These are phyloP conservation scores for Arthromyces matolae DNA, from an alignment of 768 basidiomycete genomes.

Conservation along the genomic window DNA sequence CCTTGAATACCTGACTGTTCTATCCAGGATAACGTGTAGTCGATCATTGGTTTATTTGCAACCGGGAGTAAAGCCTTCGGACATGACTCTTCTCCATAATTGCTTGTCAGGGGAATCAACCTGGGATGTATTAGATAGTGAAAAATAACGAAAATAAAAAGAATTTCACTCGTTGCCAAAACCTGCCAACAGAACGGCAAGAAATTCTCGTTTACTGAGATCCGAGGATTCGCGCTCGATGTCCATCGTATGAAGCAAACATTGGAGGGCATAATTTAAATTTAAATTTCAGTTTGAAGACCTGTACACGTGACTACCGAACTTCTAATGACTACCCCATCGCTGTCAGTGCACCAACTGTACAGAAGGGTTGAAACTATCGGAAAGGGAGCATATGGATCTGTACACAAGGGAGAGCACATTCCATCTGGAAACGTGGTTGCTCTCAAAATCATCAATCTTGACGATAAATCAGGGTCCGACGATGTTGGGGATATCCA, in stretches of 20 bases:
- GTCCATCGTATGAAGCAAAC: conserved; percentile 46
- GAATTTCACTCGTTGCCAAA: conserved; percentile 83
- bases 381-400: conserved; percentile 94
- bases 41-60: conserved; percentile 83
- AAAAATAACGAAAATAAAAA: conserved; percentile 1
- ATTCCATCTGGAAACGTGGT: conserved; percentile 83
- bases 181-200: conserved; percentile 84
- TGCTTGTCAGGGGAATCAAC: conserved; percentile 67
- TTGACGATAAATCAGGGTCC: conserved; percentile 77
- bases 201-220: conserved; percentile 69
- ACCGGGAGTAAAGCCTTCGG: conserved; percentile 88
- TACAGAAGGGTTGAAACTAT: conserved; percentile 87
- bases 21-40: conserved; percentile 81
- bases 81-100: conserved; percentile 76
- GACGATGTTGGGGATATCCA: conserved; percentile 98
- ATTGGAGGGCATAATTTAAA: not conserved
- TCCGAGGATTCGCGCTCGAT: conserved; percentile 53
- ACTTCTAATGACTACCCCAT: conserved; percentile 17
- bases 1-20: conserved; percentile 85
- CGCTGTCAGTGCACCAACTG: conserved; percentile 66
- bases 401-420: conserved; percentile 89
- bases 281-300: conserved; percentile 5
- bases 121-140: conserved; percentile 35
- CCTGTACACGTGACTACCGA: conserved; percentile 6
- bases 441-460: conserved; percentile 97